Conservation (phyloP, 176 grass and related monocot genomes). For the Hordeum vulgare region MorexV3_pseudomolecules_assembly NC_058523.1:447427131-447427630, state of each 20-base stretch:
- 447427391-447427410: background rate
- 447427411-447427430: background rate
- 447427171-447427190: conserved; percentile 5
- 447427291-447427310: background rate
- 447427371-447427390: background rate
- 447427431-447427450: conserved; percentile 29
- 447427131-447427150: background rate
- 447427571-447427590: conserved; percentile 88
- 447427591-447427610: conserved; percentile 91
- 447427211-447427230: conserved; percentile 6
- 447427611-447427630: conserved; percentile 24
- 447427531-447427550: conserved; percentile 52
- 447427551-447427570: conserved; percentile 49
- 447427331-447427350: conserved; percentile 2
- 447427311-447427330: conserved; percentile 13
- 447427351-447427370: background rate
- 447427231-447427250: conserved; percentile 2
- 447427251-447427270: background rate
- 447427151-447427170: background rate
- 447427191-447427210: background rate
- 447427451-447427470: conserved; percentile 14
- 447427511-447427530: conserved; percentile 19
- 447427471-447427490: background rate
- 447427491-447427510: background rate
- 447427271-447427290: background rate